Conservation (phyloP, 805 yeast species). For the Yamadazyma laniorum region DNA sequence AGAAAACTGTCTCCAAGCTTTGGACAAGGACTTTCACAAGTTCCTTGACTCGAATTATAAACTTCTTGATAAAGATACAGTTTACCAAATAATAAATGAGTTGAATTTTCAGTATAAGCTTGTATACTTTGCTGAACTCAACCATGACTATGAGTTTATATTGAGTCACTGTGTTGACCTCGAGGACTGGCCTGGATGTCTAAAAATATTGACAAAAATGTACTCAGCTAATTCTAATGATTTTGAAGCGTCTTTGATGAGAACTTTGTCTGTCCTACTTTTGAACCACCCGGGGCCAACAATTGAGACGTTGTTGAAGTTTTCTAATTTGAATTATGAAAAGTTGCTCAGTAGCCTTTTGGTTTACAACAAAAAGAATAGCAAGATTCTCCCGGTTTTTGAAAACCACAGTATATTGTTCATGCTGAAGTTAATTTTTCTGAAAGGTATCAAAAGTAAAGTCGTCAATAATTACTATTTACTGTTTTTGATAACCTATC, state of each 20-base stretch:
- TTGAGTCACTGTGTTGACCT: conserved; percentile 64
- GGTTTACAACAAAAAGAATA: conserved; percentile 54
- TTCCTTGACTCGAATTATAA: conserved; percentile 52
- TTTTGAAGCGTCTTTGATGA: conserved; percentile 48
- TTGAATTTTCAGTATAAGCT: conserved; percentile 66
- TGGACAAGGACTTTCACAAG: conserved; percentile 29
- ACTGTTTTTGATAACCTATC: conserved; percentile 57
- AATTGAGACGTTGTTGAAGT: conserved; percentile 73
- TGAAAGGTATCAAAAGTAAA: conserved; percentile 37
- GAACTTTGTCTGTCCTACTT: conserved; percentile 66
- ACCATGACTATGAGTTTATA: conserved; percentile 68
- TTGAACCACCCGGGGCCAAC: conserved; percentile 68
- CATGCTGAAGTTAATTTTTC: conserved; percentile 48
- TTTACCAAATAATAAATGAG: conserved; percentile 67
- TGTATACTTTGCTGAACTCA: conserved; percentile 62
- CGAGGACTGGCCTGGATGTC: conserved; percentile 72
- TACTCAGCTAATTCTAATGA: conserved; percentile 27
- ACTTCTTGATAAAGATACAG: conserved; percentile 60
- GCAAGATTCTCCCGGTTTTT: conserved; percentile 32
- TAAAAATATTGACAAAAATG: conserved; percentile 53
- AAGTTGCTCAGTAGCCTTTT: conserved; percentile 74
- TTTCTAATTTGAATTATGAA: conserved; percentile 52
- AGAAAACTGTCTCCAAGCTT: too few relatives aligned
- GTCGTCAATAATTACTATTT: conserved; percentile 69
- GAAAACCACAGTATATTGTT: conserved; percentile 68